Base-by-base conservation (phyloP, 129 eudicot species). In the Flaveria sonorensis region DNA sequence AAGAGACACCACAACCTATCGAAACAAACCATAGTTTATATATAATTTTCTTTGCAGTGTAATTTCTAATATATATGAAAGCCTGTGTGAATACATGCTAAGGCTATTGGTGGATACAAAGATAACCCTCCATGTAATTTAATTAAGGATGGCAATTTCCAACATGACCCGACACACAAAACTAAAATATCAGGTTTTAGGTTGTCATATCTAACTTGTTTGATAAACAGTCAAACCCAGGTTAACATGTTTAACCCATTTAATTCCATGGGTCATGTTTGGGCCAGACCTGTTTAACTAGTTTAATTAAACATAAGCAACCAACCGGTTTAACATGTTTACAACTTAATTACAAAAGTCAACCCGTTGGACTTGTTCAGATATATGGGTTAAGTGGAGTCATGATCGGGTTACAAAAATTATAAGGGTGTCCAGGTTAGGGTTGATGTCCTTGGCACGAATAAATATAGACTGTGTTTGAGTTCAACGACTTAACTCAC, bases 1-100 rank as follows among this genome's bases (percentile, higher is more conserved):
- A 80, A 92, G 81, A 48, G 99, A 95, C 48, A 95, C 99, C 72
- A 89, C 60, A 45, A 95, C 82, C 99, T 95, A 76, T 85, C 61
- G 42, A 69, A 52, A 57, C 62, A 42, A 62, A 62, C 67, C 71
- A 66, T 63, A 30, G 12, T 16, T 63, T 30, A 63, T 36, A 36
- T 36, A 36, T 24, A 12, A 1, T 61, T 59, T 60, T 14, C 12
- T 24, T 60, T 60, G 66, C n/a, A 23, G 18, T 4, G 36, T 30
- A 30, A 30, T 30, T 30, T 30, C 6, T 30, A 30, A 30, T 26
- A 26, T 26, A 26, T 26, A 26, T 26, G 30, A 3, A 3, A 26
- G 30, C 30, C 30, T 26, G 30, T 26, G 30, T 26, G 30, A 26
- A 30, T 3, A 30, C 36, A 30, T 30, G 36, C 36, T 4, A 30